phyloP scores from a whole-genome alignment of 345 rosid species.

The Gossypium herbaceum region DNA sequence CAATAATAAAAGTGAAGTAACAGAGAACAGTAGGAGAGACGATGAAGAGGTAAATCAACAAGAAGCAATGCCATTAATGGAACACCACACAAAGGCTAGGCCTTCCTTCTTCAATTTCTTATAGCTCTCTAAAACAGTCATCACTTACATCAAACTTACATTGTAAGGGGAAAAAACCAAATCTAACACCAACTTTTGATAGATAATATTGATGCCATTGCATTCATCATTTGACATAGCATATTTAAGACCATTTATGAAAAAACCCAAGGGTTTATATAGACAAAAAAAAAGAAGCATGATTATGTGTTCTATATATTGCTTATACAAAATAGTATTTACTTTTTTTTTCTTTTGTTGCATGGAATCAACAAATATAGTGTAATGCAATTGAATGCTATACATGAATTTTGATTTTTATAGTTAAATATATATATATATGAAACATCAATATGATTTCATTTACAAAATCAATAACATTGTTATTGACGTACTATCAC shows the following conservation, averaged over 20 bases:
- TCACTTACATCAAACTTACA: neutral
- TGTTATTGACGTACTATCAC: too few relatives aligned
- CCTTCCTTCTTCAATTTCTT: slow-evolving; percentile 60
- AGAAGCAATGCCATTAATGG: slow-evolving; percentile 15
- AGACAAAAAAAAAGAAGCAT: neutral
- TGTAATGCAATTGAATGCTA: too few relatives aligned
- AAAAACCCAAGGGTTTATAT: neutral
- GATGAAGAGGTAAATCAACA: slow-evolving; percentile 50
- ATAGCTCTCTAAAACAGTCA: slow-evolving; percentile 20
- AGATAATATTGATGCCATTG: neutral
- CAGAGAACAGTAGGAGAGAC: slow-evolving; percentile 38
- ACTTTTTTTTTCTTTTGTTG: too few relatives aligned
- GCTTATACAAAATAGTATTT: too few relatives aligned
- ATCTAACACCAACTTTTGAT: neutral
- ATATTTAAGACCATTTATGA: neutral
- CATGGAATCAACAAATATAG: too few relatives aligned
- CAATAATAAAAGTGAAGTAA: slow-evolving; percentile 49
- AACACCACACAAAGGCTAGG: slow-evolving; percentile 20
- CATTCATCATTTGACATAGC: neutral
- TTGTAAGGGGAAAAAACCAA: neutral
- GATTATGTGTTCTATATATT: neutral
- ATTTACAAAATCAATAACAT: too few relatives aligned
- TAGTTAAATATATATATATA: too few relatives aligned
- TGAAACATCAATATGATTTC: too few relatives aligned
- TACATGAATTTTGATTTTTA: too few relatives aligned